Base-by-base conservation (phyloP, 2,329 filamentous ascomycete species). In the Diaporthe velutina region DNA sequence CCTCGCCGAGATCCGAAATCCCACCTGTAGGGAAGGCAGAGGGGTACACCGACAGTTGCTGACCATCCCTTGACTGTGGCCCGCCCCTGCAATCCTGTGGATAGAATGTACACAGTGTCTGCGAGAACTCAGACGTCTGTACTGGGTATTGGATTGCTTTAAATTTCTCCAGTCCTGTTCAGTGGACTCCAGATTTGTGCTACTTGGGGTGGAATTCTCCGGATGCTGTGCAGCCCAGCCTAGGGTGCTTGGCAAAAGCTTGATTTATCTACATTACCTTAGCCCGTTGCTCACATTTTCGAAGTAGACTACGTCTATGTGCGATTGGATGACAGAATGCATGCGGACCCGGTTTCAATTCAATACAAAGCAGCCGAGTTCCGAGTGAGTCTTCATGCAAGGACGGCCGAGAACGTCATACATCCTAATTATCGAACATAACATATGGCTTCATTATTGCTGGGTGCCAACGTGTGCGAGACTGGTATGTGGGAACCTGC, bases 1-100 rank as follows among this genome's bases (percentile, higher is more conserved):
- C 35, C 33, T n/a, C 72, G 33, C 72, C 72, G 72, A 73, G 45
- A 30, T 42, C 28, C 66, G 40, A 71, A 61, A 68, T 68, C 64
- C 64, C 64, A 68, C 64, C 64, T 68, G 33, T 68, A 38, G 48
- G 2, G 8, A 28, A n/a, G 48, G 33, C 30, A 54, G 38, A 22
- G 38, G 1, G 33, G 28, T 7, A 45, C 60, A 33, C 60, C 40
- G 60, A 30, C 40, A 52, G 22, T 15, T 19, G 45, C 30, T 40
- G 45, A 17, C 13, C 30, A 35, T 38, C 17, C 28, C 38, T 17
- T 25, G 22, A 25, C 38, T 48, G 33, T 40, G 28, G 8, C 33
- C 15, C 15, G 33, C 48, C 48, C 45, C 35, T 28, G 4, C 33
- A 17, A 54, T 54, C 8, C 8, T 40, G 22, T 22, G 33, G n/a